Evolutionary conservation across 805 yeast genomes (phyloP), one percentile per base, ranked within the genome.

Genomic region (Hanseniaspora opuntiae): DNA sequence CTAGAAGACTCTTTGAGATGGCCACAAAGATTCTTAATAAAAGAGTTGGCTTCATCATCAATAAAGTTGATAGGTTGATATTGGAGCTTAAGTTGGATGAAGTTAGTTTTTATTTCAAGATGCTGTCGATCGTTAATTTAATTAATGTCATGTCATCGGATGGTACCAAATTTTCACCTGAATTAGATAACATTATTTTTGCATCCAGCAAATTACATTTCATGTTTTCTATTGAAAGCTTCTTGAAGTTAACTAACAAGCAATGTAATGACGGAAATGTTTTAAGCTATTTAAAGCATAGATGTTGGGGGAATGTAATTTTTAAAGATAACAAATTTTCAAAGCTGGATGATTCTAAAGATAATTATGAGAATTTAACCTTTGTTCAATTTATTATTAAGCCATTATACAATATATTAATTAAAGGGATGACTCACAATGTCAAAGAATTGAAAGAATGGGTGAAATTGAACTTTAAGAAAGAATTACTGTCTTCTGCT

Each of bases 21-120:
- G 65, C 79, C 0, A 68, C 88, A 2, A 71, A 75, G 38, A 74
- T 75, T 57, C 78, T 82, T 0, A 59, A 84, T 4, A 61, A 80
- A 2, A 75, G 81, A 0, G 64, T 90, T 17, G 67, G 74, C 4
- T 65, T 89, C 20, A 77, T 86, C 5, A 57, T 93, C 5, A 89
- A 86, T 66, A 93, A 94, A 65, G 59, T 94, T 9, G 99, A 93
- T 64, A 68, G 97, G 56, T 69, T 93, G n/a, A 73, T 90, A 0
- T 62, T 89, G 42, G 98, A 93, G 58, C 68, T 89, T 41, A 75
- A 78, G 57, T 68, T 90, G 4, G 85, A 96, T 0, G 86, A 87
- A 2, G 59, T 67, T 2, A 95, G 86, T 58, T 76, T 88, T 0
- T 86, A 79, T 62, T 72, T 75, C 60, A 89, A 93, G 62, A 58